Evolutionary conservation across 768 basidiomycete species (phyloP), one percentile per base, ranked within the genome.

Genomic region (Lentinula sp.): DNA sequence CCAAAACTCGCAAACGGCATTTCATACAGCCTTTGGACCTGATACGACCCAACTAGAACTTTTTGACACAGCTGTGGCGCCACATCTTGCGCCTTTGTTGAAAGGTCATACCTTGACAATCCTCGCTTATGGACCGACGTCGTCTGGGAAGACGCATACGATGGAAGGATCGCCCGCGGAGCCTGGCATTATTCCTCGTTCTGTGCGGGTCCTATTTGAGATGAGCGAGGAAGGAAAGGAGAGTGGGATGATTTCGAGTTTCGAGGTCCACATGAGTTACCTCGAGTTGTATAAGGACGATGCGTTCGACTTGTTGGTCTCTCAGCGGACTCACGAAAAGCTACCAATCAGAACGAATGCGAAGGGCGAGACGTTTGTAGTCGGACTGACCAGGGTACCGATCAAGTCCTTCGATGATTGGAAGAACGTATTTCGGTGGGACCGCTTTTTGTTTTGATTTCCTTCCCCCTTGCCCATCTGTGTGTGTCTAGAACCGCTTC

Each of bases 271-370:
- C 76, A 79, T 46, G 71, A 77, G 41, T 77, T 94, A 94, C 63
- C 90, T 92, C 84, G 93, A 95, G 70, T 92, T 95, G 57, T 92
- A 94, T 74, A 91, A 91, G 68, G 93, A 95, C 68, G 93, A 95
- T 63, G 88, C 90, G 3, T 95, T 91, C 67, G 93, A 95, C 69
- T 80, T 96, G 28, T 80, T 95, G 3, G 90, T 90, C 1, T 81
- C 56, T 78, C 88, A 56, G 88, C 88, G 61, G 84, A 79, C 59
- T 88, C 88, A 66, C 20, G 84, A 77, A 0, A 82, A 83, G 68
- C 75, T 83, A 3, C 81, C 80, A 16, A 81, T 84, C 13, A 77
- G 82, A 39, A 81, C 81, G 63, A 81, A 83, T 67, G 80, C 80
- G 54, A 72, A 68, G 16, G 82, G 81, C 45, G 75, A 78, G 72